Conservation (phyloP, 208 protist genomes). For the Trypanosoma rangeli region DNA sequence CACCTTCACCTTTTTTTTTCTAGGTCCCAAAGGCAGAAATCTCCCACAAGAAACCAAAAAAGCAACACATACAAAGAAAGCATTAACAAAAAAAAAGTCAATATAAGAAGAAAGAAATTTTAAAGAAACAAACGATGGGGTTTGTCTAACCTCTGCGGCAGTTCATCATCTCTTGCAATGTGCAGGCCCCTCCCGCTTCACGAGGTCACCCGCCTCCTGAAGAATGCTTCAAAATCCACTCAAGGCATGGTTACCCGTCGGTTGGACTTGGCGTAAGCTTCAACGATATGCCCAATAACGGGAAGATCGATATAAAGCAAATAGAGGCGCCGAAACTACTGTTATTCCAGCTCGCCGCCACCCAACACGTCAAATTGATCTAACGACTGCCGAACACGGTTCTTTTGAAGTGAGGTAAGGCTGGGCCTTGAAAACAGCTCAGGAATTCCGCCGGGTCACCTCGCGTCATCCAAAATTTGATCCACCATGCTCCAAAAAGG, state of each 20-base stretch:
- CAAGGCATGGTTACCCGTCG: conserved; percentile 35
- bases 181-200: conserved; percentile 1
- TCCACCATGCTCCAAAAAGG: too few species aligned
- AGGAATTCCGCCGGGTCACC: conserved; percentile 32
- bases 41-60: too few species aligned
- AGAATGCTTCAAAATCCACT: conserved; percentile 48
- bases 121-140: conserved; percentile 13
- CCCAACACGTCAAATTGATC: conserved; percentile 37
- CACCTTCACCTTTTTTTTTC: not conserved
- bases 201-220: conserved; percentile 30
- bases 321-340: conserved; percentile 58
- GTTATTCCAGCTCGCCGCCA: conserved; percentile 44
- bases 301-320: conserved; percentile 37
- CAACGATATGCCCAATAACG: conserved; percentile 42
- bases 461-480: too few species aligned
- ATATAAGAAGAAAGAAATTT: conserved; percentile 2
- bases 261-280: conserved; percentile 24
- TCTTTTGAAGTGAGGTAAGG: conserved; percentile 26
- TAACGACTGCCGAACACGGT: conserved; percentile 35
- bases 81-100: conserved; percentile 11
- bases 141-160: conserved; percentile 21
- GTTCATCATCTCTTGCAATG: conserved; percentile 32
- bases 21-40: not conserved
- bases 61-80: not conserved
- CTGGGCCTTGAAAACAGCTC: conserved; percentile 49